Conservation (phyloP, 1,139 yeast genomes). For the Taphrina communis region DNA sequence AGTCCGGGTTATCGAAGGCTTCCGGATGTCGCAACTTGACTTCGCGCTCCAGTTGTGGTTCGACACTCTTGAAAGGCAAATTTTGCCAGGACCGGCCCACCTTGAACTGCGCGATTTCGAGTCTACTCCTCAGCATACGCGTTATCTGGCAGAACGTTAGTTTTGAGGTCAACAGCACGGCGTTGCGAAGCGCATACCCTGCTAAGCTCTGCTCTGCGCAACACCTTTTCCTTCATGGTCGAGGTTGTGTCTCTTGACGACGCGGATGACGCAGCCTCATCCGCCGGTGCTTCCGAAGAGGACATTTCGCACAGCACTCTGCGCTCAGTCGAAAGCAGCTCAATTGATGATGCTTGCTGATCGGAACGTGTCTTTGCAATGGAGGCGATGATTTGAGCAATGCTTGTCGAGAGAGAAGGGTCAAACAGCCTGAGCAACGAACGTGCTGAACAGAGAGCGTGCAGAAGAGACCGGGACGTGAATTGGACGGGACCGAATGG, state of each 20-base stretch:
- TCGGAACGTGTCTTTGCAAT: too few species aligned
- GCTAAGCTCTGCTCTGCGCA: constrained; percentile 43
- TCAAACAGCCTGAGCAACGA: too few species aligned
- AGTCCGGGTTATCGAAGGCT: neutral
- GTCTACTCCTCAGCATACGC: constrained; percentile 53
- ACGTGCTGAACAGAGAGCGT: too few species aligned
- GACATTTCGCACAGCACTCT: constrained; percentile 9
- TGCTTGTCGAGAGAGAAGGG: too few species aligned
- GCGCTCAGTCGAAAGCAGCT: neutral
- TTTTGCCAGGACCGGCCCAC: constrained; percentile 55
- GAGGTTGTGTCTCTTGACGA: constrained; percentile 20
- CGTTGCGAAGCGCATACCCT: constrained; percentile 30
- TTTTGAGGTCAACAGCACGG: neutral
- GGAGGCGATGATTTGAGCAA: too few species aligned
- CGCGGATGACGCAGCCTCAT: constrained; percentile 12
- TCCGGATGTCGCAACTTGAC: constrained; percentile 17
- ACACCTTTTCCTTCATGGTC: constrained; percentile 40
- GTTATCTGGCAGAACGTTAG: constrained; percentile 49
- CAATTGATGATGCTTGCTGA: too few species aligned
- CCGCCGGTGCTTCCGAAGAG: constrained; percentile 15
- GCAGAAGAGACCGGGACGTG: neutral
- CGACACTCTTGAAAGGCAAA: constrained; percentile 52
- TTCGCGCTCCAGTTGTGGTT: constrained; percentile 50
- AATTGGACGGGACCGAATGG: neutral
- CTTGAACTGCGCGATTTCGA: constrained; percentile 55